phyloP scores from a whole-genome alignment of 2,329 filamentous ascomycete genomes.

The Epichloe uncinata region DNA sequence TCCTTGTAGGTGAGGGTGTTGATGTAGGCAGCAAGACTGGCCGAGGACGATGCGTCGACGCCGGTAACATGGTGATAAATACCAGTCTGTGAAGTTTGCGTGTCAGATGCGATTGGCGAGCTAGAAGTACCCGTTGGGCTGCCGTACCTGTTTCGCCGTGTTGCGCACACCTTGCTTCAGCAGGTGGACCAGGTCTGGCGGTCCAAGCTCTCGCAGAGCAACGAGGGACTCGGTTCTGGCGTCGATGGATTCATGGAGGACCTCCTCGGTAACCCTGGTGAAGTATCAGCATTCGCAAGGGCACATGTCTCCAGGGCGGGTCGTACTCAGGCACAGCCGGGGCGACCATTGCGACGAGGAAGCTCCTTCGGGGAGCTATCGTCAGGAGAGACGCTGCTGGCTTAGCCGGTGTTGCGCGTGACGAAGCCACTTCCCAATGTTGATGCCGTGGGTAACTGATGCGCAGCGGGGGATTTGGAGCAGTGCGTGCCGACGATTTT shows the following conservation, averaged over 20 bases:
- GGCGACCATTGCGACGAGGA: slow-evolving; percentile 46
- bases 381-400: not conserved
- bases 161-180: slow-evolving; percentile 58
- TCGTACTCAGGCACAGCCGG: slow-evolving; percentile 64
- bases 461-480: not conserved
- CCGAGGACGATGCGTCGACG: slow-evolving; percentile 92
- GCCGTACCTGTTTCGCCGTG: slow-evolving; percentile 39
- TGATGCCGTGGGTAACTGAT: not conserved
- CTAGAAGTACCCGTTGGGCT: not conserved
- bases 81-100: slow-evolving; percentile 46
- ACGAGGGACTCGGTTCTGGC: slow-evolving; percentile 81
- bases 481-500: not conserved
- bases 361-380: slow-evolving; percentile 5
- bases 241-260: slow-evolving; percentile 82
- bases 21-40: slow-evolving; percentile 93
- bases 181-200: slow-evolving; percentile 89
- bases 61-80: slow-evolving; percentile 98
- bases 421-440: not conserved
- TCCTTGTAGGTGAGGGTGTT: slow-evolving; percentile 92
- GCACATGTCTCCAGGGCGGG: not conserved
- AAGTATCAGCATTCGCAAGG: slow-evolving; percentile 10
- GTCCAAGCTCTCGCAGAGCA: slow-evolving; percentile 80
- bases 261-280: slow-evolving; percentile 78
- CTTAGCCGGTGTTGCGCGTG: not conserved
- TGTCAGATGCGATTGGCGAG: slow-evolving; percentile 9